Percentiles rank a stretch among this genome's conserved stretches.
Conservation (phyloP, 2,329 filamentous ascomycete species). For the Albifimbria verrucaria region DNA sequence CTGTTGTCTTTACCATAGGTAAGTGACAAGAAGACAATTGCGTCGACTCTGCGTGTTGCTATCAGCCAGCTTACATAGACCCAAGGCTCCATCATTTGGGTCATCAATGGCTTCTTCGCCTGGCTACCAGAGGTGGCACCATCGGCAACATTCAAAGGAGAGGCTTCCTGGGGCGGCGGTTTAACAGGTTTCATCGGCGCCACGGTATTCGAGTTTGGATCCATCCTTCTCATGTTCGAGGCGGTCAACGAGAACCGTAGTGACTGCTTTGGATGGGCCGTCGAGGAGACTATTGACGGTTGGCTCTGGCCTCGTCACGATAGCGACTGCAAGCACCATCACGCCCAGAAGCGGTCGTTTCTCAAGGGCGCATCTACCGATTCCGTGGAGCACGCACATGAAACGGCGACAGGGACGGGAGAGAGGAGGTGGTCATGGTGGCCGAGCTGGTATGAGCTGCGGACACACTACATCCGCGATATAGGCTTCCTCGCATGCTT, state of each 20-base stretch:
- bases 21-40: background rate
- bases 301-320: slow-evolving; percentile 9
- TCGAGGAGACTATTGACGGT: slow-evolving; percentile 37
- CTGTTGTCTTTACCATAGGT: slow-evolving; percentile 36
- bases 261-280: slow-evolving; percentile 67
- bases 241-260: slow-evolving; percentile 64
- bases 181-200: slow-evolving; percentile 65
- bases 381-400: background rate
- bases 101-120: slow-evolving; percentile 61
- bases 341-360: slow-evolving; percentile 18
- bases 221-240: slow-evolving; percentile 61
- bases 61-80: slow-evolving; percentile 3
- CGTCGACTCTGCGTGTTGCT: background rate
- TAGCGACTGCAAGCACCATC: slow-evolving; percentile 22
- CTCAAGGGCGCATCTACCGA: slow-evolving; percentile 7
- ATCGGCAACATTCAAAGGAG: slow-evolving; percentile 48
- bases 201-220: slow-evolving; percentile 63
- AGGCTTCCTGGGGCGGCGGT: slow-evolving; percentile 53
- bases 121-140: slow-evolving; percentile 58
- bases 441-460: slow-evolving; percentile 53
- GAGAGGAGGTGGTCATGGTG: slow-evolving; percentile 56
- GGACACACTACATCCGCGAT: slow-evolving; percentile 56
- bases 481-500: slow-evolving; percentile 61
- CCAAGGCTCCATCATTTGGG: slow-evolving; percentile 46
- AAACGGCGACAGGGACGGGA: no score